Conservation (phyloP, 352 stramenopile genomes). For the Phytophthora fragariaefolia region DNA sequence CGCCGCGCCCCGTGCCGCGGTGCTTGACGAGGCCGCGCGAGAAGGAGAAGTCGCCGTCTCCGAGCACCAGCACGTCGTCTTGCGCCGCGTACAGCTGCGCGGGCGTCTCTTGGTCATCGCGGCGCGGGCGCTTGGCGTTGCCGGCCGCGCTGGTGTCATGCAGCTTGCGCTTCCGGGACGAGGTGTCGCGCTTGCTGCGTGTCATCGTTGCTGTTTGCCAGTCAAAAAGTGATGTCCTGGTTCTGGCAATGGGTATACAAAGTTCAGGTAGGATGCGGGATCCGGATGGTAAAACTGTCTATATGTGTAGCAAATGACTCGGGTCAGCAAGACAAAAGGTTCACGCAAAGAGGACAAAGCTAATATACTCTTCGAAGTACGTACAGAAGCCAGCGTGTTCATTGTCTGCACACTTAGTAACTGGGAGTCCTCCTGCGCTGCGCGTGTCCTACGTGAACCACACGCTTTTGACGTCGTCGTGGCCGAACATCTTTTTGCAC, state of each 20-base stretch:
- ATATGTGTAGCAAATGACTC: too few species aligned
- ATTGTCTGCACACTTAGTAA: constrained; percentile 19
- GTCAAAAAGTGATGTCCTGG: constrained; percentile 39
- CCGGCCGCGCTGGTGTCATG: not conserved
- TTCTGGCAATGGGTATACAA: too few species aligned
- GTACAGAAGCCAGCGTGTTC: not conserved
- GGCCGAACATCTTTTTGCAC: constrained; percentile 92
- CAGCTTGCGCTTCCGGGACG: constrained; percentile 23
- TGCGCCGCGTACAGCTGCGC: constrained; percentile 56
- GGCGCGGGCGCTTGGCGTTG: constrained; percentile 42
- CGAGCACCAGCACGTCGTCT: constrained; percentile 76
- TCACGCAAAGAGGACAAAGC: too few species aligned
- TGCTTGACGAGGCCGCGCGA: constrained; percentile 72
- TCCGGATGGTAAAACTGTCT: too few species aligned
- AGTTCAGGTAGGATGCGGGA: too few species aligned
- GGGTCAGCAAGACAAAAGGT: too few species aligned
- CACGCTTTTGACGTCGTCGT: constrained; percentile 87
- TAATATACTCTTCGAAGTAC: too few species aligned
- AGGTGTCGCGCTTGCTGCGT: constrained; percentile 47
- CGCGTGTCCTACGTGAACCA: constrained; percentile 74
- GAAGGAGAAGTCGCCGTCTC: constrained; percentile 89
- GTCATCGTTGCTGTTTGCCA: constrained; percentile 32
- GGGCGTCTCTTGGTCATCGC: constrained; percentile 2
- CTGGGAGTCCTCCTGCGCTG: constrained; percentile 8
- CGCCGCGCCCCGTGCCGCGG: constrained; percentile 53